phyloP scores from a whole-genome alignment of 2,329 filamentous ascomycete genomes.

The Nothopassalora personata region DNA sequence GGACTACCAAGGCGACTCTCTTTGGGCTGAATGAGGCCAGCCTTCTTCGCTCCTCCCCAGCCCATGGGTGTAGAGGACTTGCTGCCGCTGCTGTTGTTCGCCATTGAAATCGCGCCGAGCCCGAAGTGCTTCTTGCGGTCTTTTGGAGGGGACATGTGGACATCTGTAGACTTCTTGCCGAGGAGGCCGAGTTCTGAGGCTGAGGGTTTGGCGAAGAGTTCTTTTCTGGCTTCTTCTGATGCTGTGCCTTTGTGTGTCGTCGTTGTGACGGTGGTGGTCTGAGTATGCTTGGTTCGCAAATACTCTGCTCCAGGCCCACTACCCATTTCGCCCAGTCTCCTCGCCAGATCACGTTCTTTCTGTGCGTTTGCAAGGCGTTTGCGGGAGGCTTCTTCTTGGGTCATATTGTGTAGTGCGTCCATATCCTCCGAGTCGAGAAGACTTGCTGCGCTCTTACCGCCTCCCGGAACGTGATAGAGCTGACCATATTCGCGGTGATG shows the following conservation, averaged over 20 bases:
- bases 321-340: conserved; percentile 60
- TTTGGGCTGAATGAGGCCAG: conserved; percentile 36
- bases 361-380: conserved; percentile 61
- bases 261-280: conserved; percentile 15
- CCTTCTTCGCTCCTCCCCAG: conserved; percentile 44
- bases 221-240: conserved; percentile 10
- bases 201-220: conserved; percentile 21
- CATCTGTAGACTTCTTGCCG: conserved; percentile 39
- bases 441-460: conserved; percentile 48
- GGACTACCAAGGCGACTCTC: conserved; percentile 20
- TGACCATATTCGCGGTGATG: conserved; percentile 53
- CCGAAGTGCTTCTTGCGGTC: conserved; percentile 35
- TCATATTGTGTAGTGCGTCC: conserved; percentile 50
- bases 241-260: conserved; percentile 8
- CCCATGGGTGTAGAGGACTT: conserved; percentile 39
- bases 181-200: conserved; percentile 40
- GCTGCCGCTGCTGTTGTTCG: conserved; percentile 22
- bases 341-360: conserved; percentile 67
- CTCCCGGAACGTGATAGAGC: conserved; percentile 38
- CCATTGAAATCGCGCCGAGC: conserved; percentile 28
- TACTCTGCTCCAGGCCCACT: conserved; percentile 66
- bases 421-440: conserved; percentile 62
- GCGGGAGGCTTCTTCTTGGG: conserved; percentile 57
- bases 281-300: conserved; percentile 44
- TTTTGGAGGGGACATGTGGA: conserved; percentile 41